phyloP scores from a whole-genome alignment of 495 filamentous ascomycete species.

The Filosporella fistucella region DNA sequence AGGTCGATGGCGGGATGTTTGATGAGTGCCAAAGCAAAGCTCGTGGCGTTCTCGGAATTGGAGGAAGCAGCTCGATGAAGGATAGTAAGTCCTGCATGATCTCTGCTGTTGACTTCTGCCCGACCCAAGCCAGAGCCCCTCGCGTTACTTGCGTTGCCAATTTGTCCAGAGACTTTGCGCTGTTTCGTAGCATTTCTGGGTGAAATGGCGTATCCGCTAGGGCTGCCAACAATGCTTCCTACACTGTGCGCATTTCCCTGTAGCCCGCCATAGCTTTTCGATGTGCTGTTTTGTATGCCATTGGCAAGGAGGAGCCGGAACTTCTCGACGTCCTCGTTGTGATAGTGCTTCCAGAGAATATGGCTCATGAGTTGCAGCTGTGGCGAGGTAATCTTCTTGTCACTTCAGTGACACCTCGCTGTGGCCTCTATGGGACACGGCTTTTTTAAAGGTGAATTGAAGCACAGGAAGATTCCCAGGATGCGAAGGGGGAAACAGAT shows the following conservation, averaged over 20 bases:
- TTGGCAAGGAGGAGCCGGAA: slow-evolving; percentile 80
- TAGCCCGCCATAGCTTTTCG: slow-evolving; percentile 32
- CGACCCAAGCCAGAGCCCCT: slow-evolving; percentile 11
- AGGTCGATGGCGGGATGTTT: slow-evolving; percentile 82
- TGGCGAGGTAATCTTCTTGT: slow-evolving; percentile 43
- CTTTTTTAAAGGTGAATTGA: slow-evolving; percentile 62
- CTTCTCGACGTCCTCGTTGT: slow-evolving; percentile 90
- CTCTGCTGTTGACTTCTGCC: slow-evolving; percentile 76
- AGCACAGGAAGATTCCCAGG: slow-evolving; percentile 23
- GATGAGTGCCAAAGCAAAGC: slow-evolving; percentile 73
- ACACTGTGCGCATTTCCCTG: slow-evolving; percentile 17
- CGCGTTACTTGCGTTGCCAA: slow-evolving; percentile 5
- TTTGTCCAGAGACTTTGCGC: slow-evolving; percentile 38
- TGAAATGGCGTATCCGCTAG: slow-evolving; percentile 34
- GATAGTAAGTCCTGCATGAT: slow-evolving; percentile 73
- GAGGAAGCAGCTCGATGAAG: slow-evolving; percentile 82
- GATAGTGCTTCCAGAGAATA: slow-evolving; percentile 91
- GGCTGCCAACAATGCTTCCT: slow-evolving; percentile 17
- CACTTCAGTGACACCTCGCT: slow-evolving; percentile 74
- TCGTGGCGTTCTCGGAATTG: slow-evolving; percentile 55
- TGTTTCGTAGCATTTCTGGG: slow-evolving; percentile 38
- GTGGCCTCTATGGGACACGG: slow-evolving; percentile 77
- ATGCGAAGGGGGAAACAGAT: neutral
- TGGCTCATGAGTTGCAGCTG: slow-evolving; percentile 79
- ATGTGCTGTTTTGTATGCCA: slow-evolving; percentile 46